phyloP scores from a whole-genome alignment of 148 eudicot species.

The Camellia sinensis region DNA sequence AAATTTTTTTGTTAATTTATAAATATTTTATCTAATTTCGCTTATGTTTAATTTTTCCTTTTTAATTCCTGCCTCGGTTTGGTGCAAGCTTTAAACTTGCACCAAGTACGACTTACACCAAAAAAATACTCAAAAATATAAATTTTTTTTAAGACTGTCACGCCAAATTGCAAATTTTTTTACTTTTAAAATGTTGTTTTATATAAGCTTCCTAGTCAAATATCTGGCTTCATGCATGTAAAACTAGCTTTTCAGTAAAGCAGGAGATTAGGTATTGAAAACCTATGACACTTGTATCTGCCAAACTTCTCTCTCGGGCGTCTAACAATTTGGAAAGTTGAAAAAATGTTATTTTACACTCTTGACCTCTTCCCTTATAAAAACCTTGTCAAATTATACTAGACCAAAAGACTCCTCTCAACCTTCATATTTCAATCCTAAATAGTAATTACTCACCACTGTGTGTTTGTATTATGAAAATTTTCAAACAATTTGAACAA shows the following conservation, averaged over 20 bases:
- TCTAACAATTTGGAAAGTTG: background rate
- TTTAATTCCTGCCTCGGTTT: too few species aligned
- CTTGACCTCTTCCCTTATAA: background rate
- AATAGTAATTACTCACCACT: background rate
- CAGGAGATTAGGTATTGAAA: conserved; percentile 17
- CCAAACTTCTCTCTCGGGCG: conserved; percentile 1
- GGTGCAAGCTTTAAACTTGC: too few species aligned
- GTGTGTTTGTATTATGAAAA: too few species aligned
- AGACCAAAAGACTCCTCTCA: background rate
- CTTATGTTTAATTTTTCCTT: too few species aligned
- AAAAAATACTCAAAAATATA: too few species aligned
- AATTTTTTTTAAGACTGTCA: too few species aligned
- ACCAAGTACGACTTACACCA: too few species aligned
- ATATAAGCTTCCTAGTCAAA: background rate
- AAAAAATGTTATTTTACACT: background rate
- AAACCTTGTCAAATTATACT: background rate
- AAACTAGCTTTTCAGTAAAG: background rate
- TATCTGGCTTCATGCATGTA: conserved; percentile 1
- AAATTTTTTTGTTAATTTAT: too few species aligned
- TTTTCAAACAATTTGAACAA: too few species aligned
- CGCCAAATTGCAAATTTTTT: too few species aligned
- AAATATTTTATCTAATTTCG: too few species aligned
- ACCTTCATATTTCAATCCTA: background rate
- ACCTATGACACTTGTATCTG: background rate
- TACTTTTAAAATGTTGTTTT: background rate